Conservation (phyloP, 2,329 filamentous ascomycete species). For the Fusarium sp. region DNA sequence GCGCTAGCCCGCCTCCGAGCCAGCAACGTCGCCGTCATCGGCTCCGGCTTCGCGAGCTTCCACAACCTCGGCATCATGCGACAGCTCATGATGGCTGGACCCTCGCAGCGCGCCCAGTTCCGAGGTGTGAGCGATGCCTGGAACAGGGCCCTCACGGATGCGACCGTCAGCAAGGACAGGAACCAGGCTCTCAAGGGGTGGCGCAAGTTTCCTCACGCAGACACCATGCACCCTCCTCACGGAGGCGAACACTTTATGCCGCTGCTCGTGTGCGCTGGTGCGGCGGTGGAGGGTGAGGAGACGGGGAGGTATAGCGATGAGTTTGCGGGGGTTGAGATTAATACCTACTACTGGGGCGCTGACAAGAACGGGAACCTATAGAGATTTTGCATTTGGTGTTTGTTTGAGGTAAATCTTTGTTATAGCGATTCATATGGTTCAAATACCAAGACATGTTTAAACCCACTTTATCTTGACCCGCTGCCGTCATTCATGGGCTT, state of each 20-base stretch:
- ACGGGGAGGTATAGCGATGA: constrained; percentile 61
- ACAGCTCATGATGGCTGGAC: constrained; percentile 42
- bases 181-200: constrained; percentile 58
- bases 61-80: constrained; percentile 66
- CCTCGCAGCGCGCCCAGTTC: constrained; percentile 40
- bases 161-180: constrained; percentile 48
- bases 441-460: not conserved
- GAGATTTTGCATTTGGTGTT: not conserved
- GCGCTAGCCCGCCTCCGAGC: constrained; percentile 63
- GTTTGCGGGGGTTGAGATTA: constrained; percentile 62
- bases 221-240: constrained; percentile 65
- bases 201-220: constrained; percentile 60
- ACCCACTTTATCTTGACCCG: constrained; percentile 35
- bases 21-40: constrained; percentile 67
- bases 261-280: constrained; percentile 67
- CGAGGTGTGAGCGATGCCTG: constrained; percentile 51
- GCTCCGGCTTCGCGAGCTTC: constrained; percentile 70
- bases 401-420: not conserved
- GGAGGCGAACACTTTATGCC: constrained; percentile 71
- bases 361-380: constrained; percentile 11
- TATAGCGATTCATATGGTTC: not conserved
- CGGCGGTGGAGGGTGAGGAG: constrained; percentile 57
- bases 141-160: constrained; percentile 60
- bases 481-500: constrained; percentile 37
- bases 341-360: constrained; percentile 67